phyloP scores from a whole-genome alignment of 257 asterid species.

The Solanum chmielewskii region DNA sequence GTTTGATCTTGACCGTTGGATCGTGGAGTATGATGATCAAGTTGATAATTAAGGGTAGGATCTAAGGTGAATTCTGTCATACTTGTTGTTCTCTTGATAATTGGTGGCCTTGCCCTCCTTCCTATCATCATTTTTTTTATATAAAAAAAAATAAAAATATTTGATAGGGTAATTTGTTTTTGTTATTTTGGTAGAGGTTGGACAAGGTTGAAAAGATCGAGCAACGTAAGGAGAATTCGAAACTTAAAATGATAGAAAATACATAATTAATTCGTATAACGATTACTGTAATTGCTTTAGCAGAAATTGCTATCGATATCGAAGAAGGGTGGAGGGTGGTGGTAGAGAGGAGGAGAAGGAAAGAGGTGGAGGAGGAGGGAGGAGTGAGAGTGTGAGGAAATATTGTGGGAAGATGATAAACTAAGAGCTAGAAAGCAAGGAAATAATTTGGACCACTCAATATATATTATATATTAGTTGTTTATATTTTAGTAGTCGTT shows the following conservation, averaged over 20 bases:
- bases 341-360: background rate
- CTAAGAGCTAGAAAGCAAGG: background rate
- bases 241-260: background rate
- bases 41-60: conserved; percentile 5
- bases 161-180: background rate
- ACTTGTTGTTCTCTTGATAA: conserved; percentile 61
- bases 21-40: conserved; percentile 10
- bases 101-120: conserved; percentile 63
- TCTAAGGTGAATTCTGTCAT: conserved; percentile 59
- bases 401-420: background rate
- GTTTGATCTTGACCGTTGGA: conserved; percentile 9
- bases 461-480: background rate
- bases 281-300: background rate
- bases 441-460: background rate
- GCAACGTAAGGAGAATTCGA: background rate
- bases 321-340: background rate
- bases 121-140: conserved; percentile 40
- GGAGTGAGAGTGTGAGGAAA: background rate
- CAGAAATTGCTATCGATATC: background rate
- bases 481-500: background rate
- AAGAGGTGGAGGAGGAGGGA: background rate
- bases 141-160: background rate
- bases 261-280: background rate
- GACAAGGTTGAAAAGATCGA: background rate
- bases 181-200: background rate